These are phyloP conservation scores for Hawksworthiomyces lignivorus DNA, from an alignment of 2,329 filamentous ascomycete species.

Conservation along the genomic window DNA sequence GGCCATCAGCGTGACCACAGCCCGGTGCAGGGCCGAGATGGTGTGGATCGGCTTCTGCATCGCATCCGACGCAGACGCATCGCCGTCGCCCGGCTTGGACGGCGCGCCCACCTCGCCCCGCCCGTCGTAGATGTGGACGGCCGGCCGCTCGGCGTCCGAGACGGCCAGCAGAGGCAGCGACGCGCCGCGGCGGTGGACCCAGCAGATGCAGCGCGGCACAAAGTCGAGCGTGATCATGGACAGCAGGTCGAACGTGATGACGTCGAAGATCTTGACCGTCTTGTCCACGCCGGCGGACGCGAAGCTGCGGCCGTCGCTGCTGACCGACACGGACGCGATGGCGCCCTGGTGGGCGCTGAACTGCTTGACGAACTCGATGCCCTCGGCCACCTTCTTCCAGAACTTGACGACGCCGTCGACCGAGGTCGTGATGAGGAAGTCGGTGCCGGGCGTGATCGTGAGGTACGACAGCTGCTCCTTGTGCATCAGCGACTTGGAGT, in stretches of 20 bases:
- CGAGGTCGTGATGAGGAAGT: conserved; percentile 92
- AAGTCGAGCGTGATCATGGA: conserved; percentile 74
- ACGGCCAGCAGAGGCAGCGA: conserved; percentile 80
- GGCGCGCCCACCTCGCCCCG: conserved; percentile 58
- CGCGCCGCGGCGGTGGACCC: conserved; percentile 83
- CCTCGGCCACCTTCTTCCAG: conserved; percentile 90
- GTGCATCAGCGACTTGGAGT: conserved; percentile 97
- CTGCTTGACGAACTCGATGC: conserved; percentile 97
- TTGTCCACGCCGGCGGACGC: conserved; percentile 77
- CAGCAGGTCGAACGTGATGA: conserved; percentile 80
- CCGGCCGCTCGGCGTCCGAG: conserved; percentile 63
- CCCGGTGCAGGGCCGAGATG: conserved; percentile 71
- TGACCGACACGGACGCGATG: conserved; percentile 75
- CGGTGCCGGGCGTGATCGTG: conserved; percentile 81
- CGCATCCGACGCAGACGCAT: not conserved
- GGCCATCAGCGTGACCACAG: conserved; percentile 72
- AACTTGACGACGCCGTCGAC: conserved; percentile 97
- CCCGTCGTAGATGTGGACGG: conserved; percentile 81
- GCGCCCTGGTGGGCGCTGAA: conserved; percentile 86
- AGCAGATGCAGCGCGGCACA: conserved; percentile 73
- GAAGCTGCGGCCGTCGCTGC: conserved; percentile 86
- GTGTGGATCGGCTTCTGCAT: conserved; percentile 59
- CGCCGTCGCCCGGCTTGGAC: not conserved
- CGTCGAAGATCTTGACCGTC: conserved; percentile 73
- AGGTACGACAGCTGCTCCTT: conserved; percentile 87